Evolutionary conservation across 345 rosid species (phyloP).

Genomic region (Moringa oleifera): DNA sequence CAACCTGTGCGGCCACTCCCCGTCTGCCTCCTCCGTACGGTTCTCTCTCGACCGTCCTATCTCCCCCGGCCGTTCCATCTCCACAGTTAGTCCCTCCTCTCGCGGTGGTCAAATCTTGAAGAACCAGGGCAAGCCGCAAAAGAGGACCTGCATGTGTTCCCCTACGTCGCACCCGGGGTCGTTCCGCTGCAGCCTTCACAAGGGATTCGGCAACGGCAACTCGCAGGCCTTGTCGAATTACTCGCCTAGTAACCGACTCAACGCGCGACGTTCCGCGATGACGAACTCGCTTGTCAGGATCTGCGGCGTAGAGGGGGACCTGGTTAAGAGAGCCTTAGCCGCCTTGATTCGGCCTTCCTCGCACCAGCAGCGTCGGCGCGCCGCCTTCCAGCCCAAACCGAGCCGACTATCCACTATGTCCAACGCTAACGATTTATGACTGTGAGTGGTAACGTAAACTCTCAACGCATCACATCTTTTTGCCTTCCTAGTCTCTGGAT

Average conservation of each 20-base stretch:
- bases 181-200: slow-evolving; percentile 74
- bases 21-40: slow-evolving; percentile 29
- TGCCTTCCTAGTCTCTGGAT: not conserved
- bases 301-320: slow-evolving; percentile 61
- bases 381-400: slow-evolving; percentile 37
- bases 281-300: slow-evolving; percentile 57
- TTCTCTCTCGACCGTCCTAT: slow-evolving; percentile 36
- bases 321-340: slow-evolving; percentile 49
- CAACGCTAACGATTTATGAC: slow-evolving; percentile 23
- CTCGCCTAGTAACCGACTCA: slow-evolving; percentile 43
- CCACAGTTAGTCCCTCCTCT: slow-evolving; percentile 22
- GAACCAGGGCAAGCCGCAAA: slow-evolving; percentile 25
- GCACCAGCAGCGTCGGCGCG: slow-evolving; percentile 46
- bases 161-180: slow-evolving; percentile 81
- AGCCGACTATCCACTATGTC: slow-evolving; percentile 49
- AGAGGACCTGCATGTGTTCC: slow-evolving; percentile 61
- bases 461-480: too few species aligned
- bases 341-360: slow-evolving; percentile 61
- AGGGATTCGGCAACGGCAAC: slow-evolving; percentile 18
- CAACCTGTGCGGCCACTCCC: slow-evolving; percentile 23
- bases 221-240: slow-evolving; percentile 13
- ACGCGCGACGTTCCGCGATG: slow-evolving; percentile 39
- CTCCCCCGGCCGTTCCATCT: slow-evolving; percentile 48
- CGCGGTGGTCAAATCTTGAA: slow-evolving; percentile 21
- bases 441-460: not conserved